A percentile compares a stretch with the other conserved stretches of the same genome.
Evolutionary conservation across 179 eudicot species (phyloP).

Genomic region (Pouteria campechiana): DNA sequence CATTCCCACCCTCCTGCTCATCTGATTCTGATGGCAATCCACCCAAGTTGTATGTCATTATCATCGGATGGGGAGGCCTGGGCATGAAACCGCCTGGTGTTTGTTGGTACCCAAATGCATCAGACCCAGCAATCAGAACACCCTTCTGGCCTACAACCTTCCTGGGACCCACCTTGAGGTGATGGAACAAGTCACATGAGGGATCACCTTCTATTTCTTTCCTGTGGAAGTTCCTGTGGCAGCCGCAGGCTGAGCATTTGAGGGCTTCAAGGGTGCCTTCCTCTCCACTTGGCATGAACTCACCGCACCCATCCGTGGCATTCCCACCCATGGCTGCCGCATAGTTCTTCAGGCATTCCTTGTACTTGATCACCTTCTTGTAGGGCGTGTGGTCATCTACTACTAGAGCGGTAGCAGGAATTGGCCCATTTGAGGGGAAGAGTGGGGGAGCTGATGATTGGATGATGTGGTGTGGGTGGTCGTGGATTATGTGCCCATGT

Average conservation of each 20-base stretch:
- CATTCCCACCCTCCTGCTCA: slow-evolving; percentile 20
- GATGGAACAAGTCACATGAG: slow-evolving; percentile 9
- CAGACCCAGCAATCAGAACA: slow-evolving; percentile 7
- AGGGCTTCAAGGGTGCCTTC: slow-evolving; percentile 46
- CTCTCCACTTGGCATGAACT: slow-evolving; percentile 52
- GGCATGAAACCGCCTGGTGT: neutral
- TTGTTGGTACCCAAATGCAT: slow-evolving; percentile 14
- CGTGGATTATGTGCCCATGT: slow-evolving; percentile 26
- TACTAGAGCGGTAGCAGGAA: neutral
- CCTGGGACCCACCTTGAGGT: slow-evolving; percentile 9
- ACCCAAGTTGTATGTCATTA: slow-evolving; percentile 23
- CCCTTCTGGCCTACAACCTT: slow-evolving; percentile 18
- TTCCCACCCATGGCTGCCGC: slow-evolving; percentile 59
- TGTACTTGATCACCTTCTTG: slow-evolving; percentile 21
- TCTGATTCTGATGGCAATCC: slow-evolving; percentile 23
- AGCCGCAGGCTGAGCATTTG: slow-evolving; percentile 56
- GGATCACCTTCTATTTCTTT: slow-evolving; percentile 29
- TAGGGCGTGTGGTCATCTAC: slow-evolving; percentile 19
- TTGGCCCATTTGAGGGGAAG: slow-evolving; percentile 10
- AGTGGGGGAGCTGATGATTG: slow-evolving; percentile 11
- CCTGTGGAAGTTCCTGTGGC: slow-evolving; percentile 67
- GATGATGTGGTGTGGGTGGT: slow-evolving; percentile 11
- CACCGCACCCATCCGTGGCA: slow-evolving; percentile 63
- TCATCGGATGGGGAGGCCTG: slow-evolving; percentile 19
- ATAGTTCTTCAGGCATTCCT: slow-evolving; percentile 63